A percentile compares a stretch with the other conserved stretches of the same genome.
phyloP scores from a whole-genome alignment of 139 green algal genomes.

The Tetraselmis striata region DNA sequence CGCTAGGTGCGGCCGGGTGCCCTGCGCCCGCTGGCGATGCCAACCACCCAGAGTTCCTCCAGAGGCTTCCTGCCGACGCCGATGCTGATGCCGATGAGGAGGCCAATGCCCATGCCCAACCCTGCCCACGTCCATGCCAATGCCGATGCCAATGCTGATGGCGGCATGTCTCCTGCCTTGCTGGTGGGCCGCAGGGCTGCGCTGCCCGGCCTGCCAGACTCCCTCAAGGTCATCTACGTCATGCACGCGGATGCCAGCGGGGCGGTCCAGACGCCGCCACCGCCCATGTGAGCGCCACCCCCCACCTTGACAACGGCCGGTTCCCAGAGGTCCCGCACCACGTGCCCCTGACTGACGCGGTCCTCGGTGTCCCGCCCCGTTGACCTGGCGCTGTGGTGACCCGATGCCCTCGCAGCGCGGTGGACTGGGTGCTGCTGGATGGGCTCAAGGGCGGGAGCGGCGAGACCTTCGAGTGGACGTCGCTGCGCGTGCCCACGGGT shows the following conservation, averaged over 20 bases:
- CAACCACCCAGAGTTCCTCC: no score
- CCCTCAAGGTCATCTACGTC: conserved; percentile 59
- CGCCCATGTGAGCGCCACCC: conserved; percentile 8
- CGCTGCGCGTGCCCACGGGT: conserved; percentile 23
- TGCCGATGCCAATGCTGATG: no score
- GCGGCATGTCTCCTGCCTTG: no score
- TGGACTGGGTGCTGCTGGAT: conserved; percentile 74
- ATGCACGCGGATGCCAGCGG: conserved; percentile 53
- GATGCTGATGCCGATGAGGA: no score
- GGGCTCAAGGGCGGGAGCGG: conserved; percentile 64
- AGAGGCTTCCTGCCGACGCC: no score
- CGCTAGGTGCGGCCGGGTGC: background rate
- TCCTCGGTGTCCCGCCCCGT: no score
- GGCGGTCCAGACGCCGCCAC: conserved; percentile 38
- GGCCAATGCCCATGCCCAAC: no score
- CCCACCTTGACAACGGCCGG: background rate
- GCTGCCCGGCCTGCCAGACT: conserved; percentile 23
- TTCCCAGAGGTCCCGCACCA: background rate
- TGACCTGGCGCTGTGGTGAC: no score
- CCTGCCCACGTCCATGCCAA: background rate
- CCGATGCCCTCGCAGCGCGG: conserved; percentile 18
- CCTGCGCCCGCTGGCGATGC: no score
- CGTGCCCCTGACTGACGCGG: no score
- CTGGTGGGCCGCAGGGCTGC: conserved; percentile 29
- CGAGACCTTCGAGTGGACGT: conserved; percentile 51